These are phyloP conservation scores for Saposhnikovia divaricata DNA, from an alignment of 129 eudicot species.

Conservation along the genomic window DNA sequence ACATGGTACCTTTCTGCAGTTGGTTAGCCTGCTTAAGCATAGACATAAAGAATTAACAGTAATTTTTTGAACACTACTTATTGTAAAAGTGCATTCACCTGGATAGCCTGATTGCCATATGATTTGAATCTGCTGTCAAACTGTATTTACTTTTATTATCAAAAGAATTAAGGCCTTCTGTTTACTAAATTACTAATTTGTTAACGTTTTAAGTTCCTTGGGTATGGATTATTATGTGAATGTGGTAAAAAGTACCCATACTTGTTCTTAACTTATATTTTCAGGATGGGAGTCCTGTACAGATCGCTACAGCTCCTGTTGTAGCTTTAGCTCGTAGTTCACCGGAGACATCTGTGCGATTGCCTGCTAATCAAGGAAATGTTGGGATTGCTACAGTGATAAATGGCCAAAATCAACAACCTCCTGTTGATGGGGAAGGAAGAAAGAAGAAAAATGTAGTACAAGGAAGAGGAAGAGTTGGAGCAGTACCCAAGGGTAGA, in stretches of 20 bases:
- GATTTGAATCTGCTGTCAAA: background rate
- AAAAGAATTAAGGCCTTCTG: background rate
- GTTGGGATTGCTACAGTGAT: slow-evolving; percentile 12
- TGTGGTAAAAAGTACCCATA: background rate
- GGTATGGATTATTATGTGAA: background rate
- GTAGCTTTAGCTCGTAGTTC: slow-evolving; percentile 26
- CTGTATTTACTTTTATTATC: background rate
- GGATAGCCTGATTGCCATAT: background rate
- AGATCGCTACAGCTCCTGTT: slow-evolving; percentile 21
- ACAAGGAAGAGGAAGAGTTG: slow-evolving; percentile 82
- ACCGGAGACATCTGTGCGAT: slow-evolving; percentile 27
- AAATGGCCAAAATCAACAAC: slow-evolving; percentile 40
- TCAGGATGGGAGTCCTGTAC: slow-evolving; percentile 36
- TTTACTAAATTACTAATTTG: background rate
- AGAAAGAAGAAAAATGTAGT: slow-evolving; percentile 63
- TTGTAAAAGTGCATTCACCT: background rate
- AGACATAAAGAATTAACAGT: background rate
- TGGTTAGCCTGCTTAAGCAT: background rate
- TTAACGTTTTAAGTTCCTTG: background rate
- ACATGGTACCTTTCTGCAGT: background rate
- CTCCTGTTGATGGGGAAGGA: slow-evolving; percentile 44
- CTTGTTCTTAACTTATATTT: background rate
- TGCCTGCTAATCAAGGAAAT: slow-evolving; percentile 30
- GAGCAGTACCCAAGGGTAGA: slow-evolving; percentile 75
- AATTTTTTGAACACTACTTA: background rate